Base-by-base conservation (phyloP, 2,329 filamentous ascomycete species). In the Knufia fluminis region DNA sequence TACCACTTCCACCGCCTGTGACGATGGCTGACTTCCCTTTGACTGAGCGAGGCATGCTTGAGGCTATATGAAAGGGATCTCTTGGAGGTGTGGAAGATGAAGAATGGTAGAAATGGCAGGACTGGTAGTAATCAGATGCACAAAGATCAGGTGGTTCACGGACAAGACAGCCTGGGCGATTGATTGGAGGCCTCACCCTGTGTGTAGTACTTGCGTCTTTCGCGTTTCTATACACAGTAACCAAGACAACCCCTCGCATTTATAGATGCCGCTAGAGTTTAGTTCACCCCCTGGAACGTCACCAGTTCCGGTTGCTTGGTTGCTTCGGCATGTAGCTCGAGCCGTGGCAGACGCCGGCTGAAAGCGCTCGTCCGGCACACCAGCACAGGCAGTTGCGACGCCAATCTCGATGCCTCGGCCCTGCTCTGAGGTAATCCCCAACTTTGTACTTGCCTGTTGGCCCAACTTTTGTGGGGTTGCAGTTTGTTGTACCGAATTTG, bases 1-100 rank as follows among this genome's bases (percentile, higher is more conserved):
- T 61, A 71, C 74, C 75, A 41, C 74, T 77, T 22, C 75, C 75
- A 33, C 72, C 75, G 26, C 75, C 75, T 9, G 75, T 78, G 24
- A 78, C 64, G 41, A 78, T 74, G 10, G 75, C 75, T 10, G 72
- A 57, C 48, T 59, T 59, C 19, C 57, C 57, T 50, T 53, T 47
- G 32, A 56, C 39, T 24, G 51, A 39, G 51, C 53, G 57, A 31
- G 56, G 52, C 56, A 58, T 58, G 6, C 14, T 41, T 22, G 20
- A 6, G 17, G 17, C 4, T 26, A 6, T 10, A 17, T 10, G 22
- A 4, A 6, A 41, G 20, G 17, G 22, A 14, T 3, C 22, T 3
- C 6, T 41, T 38, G 7, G 35, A 16, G 35, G 16, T 38, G 6
- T 19, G 12, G 17, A 38, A n/a, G 17, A 8, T 38, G 14, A 8